Base-by-base conservation (phyloP, 306 rosid genomes). In the Cicer yamashitae region DNA sequence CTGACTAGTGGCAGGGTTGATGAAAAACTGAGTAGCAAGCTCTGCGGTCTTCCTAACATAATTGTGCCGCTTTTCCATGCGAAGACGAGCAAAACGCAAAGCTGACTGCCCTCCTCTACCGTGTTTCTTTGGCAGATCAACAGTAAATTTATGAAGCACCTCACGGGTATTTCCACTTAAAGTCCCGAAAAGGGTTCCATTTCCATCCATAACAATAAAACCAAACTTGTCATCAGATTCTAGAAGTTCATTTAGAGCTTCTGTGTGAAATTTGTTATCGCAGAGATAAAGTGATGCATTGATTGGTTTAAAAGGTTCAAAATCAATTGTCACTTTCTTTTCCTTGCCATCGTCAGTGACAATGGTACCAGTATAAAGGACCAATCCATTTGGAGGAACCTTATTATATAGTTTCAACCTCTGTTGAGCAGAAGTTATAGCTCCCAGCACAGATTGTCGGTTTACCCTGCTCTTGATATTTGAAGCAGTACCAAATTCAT, bases 71-170 rank as follows among this genome's bases (percentile, higher is more conserved):
- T 92, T 92, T 77, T 90, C 97, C 97, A 92, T 90, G 8, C 96
- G 86, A 74, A 92, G 96, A 86, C 96, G 96, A 46, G 96, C 97
- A 83, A 92, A 92, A 65, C 97, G 89, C 65, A 88, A 82, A 8
- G 97, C 97, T 34, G 97, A 92, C 69, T 92, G 97, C 41, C 97
- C 97, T 90, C 97, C 97, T 88, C 97, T 86, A 58, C 97, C 96
- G 8, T 92, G 97, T 37, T 90, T 92, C 87, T 92, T 92, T 7
- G 97, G 97, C 1, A 90, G 85, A 78, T 92, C 97, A 43, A 92
- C 97, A 6, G 87, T 88, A 79, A 90, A 92, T 46, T 92, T 92
- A 71, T 92, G 96, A 71, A 92, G 96, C 57, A 92, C 93, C 82
- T 92, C 96, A 12, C 97, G 86, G 0, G 97, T 92, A 78, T 92